Percentiles rank a stretch among this genome's conserved stretches.
These are phyloP conservation scores for Dictyostelium gargantuum DNA, from an alignment of 208 protist genomes.

Conservation along the genomic window DNA sequence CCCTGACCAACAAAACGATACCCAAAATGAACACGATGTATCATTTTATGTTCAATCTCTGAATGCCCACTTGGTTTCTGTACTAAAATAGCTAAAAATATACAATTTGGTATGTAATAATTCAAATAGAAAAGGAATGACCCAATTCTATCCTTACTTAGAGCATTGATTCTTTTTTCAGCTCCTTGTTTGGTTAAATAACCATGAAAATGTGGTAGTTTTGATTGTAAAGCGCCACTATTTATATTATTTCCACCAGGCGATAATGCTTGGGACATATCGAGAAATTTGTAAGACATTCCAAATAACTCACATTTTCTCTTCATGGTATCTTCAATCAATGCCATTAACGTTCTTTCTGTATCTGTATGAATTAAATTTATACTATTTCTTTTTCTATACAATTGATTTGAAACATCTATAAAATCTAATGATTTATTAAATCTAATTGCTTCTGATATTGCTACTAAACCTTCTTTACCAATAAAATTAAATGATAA, in stretches of 20 bases:
- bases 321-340: slow-evolving; percentile 37
- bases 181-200: not conserved
- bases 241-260: not conserved
- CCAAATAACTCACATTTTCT: slow-evolving; percentile 53
- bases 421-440: slow-evolving; percentile 54
- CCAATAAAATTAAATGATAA: slow-evolving; percentile 63
- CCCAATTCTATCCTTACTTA: not conserved
- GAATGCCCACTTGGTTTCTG: not conserved
- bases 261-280: not conserved
- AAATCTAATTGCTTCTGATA: slow-evolving; percentile 17
- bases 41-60: slow-evolving; percentile 43
- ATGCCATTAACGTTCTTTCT: slow-evolving; percentile 46
- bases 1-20: slow-evolving; percentile 18
- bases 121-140: slow-evolving; percentile 46
- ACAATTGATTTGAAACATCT: slow-evolving; percentile 57
- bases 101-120: slow-evolving; percentile 52
- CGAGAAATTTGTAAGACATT: slow-evolving; percentile 10
- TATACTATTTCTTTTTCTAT: slow-evolving; percentile 33
- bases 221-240: not conserved
- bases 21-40: slow-evolving; percentile 53
- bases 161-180: slow-evolving; percentile 5
- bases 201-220: slow-evolving; percentile 37
- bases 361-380: slow-evolving; percentile 25
- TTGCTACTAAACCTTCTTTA: slow-evolving; percentile 44
- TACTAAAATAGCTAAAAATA: slow-evolving; percentile 13